Base-by-base conservation (phyloP, 306 rosid genomes). In the Sesbania bispinosa region DNA sequence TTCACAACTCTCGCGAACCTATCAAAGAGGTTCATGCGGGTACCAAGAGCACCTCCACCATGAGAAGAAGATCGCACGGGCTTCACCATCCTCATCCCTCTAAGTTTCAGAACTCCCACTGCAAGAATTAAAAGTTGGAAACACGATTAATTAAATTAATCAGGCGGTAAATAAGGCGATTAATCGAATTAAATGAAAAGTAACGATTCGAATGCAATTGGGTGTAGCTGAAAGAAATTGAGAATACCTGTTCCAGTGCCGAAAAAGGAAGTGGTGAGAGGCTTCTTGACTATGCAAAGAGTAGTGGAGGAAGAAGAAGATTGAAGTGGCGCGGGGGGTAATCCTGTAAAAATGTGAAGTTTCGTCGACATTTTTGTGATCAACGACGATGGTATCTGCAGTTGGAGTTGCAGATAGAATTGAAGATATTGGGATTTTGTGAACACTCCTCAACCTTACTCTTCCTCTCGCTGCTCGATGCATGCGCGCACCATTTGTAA, bases 1-100 rank as follows among this genome's bases (percentile, higher is more conserved):
- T 92, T 89, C 55, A 92, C 82, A 62, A 92, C 93, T 83, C 98
- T 88, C 11, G 98, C 77, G 74, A 92, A 86, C 67, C 98, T 88
- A 21, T 90, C 98, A 60, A 92, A 92, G 19, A 92, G 87, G 79
- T 88, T 92, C 98, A 90, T 90, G 16, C 85, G 76, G 15, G 88
- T 85, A 73, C 88, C 90, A 62, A 92, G 85, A 53, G 93, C 88
- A 66, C 96, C 98, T 32, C 91, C 92, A 10, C 88, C 67, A 42
- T 65, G 60, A 16, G 79, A 76, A 16, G 79, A 76, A 16, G 39
- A 32, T 48, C 50, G 80, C 38, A 24, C 70, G 10, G 85, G 83
- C 61, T 80, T 71, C 64, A 79, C 69, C 38, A 80, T 64, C 79
- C 64, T 85, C 63, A 83, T 33, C 47, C 79, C 79, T 71, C 67